Evolutionary conservation across 495 filamentous ascomycete species (phyloP).

Genomic region (Saxophila tyrrhenica): DNA sequence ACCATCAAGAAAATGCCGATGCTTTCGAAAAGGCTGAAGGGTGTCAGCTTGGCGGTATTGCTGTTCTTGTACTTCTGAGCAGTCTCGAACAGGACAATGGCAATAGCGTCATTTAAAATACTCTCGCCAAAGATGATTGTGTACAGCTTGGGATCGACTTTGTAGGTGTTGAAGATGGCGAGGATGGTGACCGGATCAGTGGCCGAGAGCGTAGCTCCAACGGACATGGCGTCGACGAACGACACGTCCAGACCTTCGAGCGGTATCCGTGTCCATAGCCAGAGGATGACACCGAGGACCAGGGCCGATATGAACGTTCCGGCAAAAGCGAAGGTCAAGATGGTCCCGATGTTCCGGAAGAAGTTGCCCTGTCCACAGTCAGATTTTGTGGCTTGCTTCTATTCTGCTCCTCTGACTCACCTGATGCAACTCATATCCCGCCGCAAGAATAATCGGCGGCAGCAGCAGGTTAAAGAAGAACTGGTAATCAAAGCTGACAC

Average conservation of each 20-base stretch:
- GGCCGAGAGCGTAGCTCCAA: constrained; percentile 89
- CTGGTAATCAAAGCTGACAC: constrained; percentile 93
- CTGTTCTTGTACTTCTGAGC: constrained; percentile 76
- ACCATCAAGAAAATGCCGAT: constrained; percentile 89
- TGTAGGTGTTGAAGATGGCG: constrained; percentile 98
- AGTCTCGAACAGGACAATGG: constrained; percentile 96
- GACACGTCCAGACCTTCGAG: constrained; percentile 73
- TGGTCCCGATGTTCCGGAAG: constrained; percentile 95
- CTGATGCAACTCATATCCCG: constrained; percentile 94
- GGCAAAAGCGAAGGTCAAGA: constrained; percentile 95
- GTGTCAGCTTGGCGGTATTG: constrained; percentile 48
- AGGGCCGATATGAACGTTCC: constrained; percentile 96
- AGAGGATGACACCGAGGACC: constrained; percentile 78
- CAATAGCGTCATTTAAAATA: constrained; percentile 94
- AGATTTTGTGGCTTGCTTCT: neutral
- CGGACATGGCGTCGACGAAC: constrained; percentile 89
- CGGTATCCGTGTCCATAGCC: constrained; percentile 75
- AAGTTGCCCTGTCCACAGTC: constrained; percentile 61
- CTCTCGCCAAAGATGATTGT: constrained; percentile 98
- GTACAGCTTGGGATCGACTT: constrained; percentile 96
- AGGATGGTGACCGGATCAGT: constrained; percentile 96
- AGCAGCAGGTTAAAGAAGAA: constrained; percentile 98
- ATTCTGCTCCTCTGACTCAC: constrained; percentile 22
- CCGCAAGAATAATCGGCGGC: constrained; percentile 92
- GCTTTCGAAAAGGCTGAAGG: constrained; percentile 73